Conservation (phyloP, 208 protist species). For the Trichomonas vaginalis region DNA sequence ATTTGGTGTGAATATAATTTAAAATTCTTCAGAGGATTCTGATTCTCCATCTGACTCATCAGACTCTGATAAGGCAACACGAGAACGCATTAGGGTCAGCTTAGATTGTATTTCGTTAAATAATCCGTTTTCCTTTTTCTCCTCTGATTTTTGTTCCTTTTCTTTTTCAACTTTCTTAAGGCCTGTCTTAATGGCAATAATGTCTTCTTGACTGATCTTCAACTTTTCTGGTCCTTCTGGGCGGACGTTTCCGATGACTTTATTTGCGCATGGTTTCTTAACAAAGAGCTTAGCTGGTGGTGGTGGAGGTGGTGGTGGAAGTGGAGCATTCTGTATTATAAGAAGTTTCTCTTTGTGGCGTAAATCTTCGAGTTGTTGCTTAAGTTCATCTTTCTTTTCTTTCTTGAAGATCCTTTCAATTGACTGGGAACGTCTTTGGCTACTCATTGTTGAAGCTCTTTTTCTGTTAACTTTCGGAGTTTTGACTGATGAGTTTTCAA, state of each 20-base stretch:
- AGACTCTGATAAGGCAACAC: background rate
- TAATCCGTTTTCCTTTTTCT: background rate
- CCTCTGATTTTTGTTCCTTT: background rate
- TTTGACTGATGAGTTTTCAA: background rate
- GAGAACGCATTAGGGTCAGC: background rate
- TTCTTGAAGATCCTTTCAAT: conserved; percentile 2
- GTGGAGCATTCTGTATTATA: background rate
- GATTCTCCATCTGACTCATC: background rate
- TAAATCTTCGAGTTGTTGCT: background rate
- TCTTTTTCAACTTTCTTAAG: background rate
- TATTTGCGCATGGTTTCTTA: background rate
- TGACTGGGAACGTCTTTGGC: background rate
- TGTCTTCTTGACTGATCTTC: background rate
- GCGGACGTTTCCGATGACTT: background rate
- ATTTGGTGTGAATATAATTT: too few relatives aligned
- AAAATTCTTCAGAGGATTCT: too few relatives aligned
- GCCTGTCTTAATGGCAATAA: background rate
- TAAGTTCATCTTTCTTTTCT: background rate
- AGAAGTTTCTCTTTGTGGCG: background rate
- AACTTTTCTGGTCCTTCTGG: background rate
- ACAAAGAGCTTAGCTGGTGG: background rate
- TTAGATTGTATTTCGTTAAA: background rate
- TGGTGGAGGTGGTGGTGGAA: background rate
- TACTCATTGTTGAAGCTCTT: background rate
- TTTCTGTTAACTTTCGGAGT: background rate